These are phyloP conservation scores for Oryza glumipatula DNA, from an alignment of 176 grass and related monocot species.

Conservation along the genomic window DNA sequence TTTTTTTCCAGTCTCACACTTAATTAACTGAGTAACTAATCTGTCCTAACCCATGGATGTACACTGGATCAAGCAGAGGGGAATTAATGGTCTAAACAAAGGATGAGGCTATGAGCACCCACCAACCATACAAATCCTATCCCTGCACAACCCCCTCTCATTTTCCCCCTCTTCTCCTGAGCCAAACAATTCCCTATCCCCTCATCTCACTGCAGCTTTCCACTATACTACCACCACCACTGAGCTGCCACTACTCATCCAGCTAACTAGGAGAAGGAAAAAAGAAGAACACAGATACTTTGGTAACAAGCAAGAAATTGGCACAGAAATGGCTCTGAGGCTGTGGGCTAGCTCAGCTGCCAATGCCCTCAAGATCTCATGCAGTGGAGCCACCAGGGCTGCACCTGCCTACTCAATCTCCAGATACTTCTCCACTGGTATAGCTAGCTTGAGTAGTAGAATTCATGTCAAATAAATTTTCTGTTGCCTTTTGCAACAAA, in stretches of 20 bases:
- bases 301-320: background rate
- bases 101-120: constrained; percentile 49
- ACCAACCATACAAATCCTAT: constrained; percentile 55
- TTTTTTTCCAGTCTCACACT: background rate
- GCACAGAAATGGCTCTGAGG: constrained; percentile 48
- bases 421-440: constrained; percentile 65
- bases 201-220: constrained; percentile 26
- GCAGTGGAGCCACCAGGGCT: constrained; percentile 28
- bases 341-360: constrained; percentile 70
- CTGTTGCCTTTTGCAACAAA: constrained; percentile 19
- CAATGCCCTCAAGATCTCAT: constrained; percentile 64
- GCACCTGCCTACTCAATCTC: constrained; percentile 55
- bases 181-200: constrained; percentile 35
- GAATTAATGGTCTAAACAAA: constrained; percentile 31
- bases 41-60: background rate
- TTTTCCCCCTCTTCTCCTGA: constrained; percentile 28
- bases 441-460: constrained; percentile 39
- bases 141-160: constrained; percentile 38
- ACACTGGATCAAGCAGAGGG: constrained; percentile 22
- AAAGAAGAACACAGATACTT: constrained; percentile 16
- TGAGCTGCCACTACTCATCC: background rate
- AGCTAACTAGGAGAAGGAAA: background rate
- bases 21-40: background rate
- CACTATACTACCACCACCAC: constrained; percentile 10
- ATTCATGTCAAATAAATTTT: constrained; percentile 5